Evolutionary conservation across 805 yeast species (phyloP).

Genomic region (Nakazawaea molendinolei): DNA sequence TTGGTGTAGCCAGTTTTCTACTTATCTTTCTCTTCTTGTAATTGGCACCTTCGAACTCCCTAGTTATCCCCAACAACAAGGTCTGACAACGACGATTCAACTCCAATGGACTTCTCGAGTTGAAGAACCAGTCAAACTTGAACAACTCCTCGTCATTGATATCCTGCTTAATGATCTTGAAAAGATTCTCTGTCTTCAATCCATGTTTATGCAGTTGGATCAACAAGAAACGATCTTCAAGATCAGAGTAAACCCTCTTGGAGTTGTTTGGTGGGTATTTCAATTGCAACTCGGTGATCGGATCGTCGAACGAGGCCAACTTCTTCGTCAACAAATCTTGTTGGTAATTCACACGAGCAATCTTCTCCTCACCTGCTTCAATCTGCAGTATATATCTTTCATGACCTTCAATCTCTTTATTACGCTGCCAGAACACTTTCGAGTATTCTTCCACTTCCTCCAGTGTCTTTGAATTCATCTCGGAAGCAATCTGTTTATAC

Average conservation of each 20-base stretch:
- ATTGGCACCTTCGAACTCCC: constrained; percentile 62
- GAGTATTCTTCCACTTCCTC: constrained; percentile 59
- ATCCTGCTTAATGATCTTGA: constrained; percentile 61
- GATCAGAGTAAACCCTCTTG: constrained; percentile 59
- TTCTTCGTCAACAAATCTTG: constrained; percentile 48
- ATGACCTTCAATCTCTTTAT: constrained; percentile 56
- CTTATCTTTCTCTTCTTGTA: constrained; percentile 42
- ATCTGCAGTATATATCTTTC: constrained; percentile 68
- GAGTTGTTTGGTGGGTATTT: constrained; percentile 83
- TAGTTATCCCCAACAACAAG: constrained; percentile 56
- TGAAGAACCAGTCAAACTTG: constrained; percentile 67
- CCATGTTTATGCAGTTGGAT: constrained; percentile 61
- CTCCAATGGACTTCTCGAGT: constrained; percentile 67
- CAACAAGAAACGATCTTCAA: constrained; percentile 66
- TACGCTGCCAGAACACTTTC: constrained; percentile 57
- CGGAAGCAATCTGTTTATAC: constrained; percentile 40
- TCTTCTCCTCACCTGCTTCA: constrained; percentile 66
- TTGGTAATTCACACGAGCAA: constrained; percentile 47
- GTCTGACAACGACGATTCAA: constrained; percentile 65
- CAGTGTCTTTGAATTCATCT: constrained; percentile 47
- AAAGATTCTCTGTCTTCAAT: constrained; percentile 47
- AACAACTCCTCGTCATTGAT: constrained; percentile 53
- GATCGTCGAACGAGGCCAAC: constrained; percentile 46
- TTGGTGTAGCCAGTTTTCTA: constrained; percentile 4
- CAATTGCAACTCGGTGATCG: constrained; percentile 55